Conservation (phyloP, 768 basidiomycete species). For the Omphalotus guepiniiformis region DNA sequence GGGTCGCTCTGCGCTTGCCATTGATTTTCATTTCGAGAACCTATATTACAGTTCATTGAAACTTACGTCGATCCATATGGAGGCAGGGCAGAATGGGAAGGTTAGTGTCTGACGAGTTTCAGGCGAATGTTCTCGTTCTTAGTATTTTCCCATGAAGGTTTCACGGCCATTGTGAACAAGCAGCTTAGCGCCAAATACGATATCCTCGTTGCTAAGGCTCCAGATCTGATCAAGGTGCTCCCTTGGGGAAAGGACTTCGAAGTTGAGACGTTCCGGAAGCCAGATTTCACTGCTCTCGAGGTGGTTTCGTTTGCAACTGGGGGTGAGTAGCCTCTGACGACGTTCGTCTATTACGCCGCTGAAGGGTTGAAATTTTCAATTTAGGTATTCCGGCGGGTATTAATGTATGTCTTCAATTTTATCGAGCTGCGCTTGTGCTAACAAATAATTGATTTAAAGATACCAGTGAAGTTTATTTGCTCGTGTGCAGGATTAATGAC, state of each 20-base stretch:
- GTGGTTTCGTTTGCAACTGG: slow-evolving; percentile 81
- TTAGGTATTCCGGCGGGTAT: slow-evolving; percentile 83
- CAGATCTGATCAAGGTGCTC: slow-evolving; percentile 69
- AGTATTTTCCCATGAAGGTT: slow-evolving; percentile 43
- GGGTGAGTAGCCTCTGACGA: slow-evolving; percentile 49
- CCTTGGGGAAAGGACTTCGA: slow-evolving; percentile 75
- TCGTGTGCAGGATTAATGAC: neutral
- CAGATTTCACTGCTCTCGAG: slow-evolving; percentile 85
- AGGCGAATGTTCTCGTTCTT: slow-evolving; percentile 10
- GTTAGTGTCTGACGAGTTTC: slow-evolving; percentile 26
- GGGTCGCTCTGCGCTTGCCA: slow-evolving; percentile 15
- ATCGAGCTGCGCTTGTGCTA: slow-evolving; percentile 2
- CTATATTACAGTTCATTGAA: slow-evolving; percentile 54
- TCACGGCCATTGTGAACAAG: slow-evolving; percentile 88
- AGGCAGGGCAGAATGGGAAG: slow-evolving; percentile 92
- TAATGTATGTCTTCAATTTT: slow-evolving; percentile 46
- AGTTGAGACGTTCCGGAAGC: slow-evolving; percentile 76
- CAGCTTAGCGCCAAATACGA: slow-evolving; percentile 79
- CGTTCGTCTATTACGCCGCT: no score
- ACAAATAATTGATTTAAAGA: slow-evolving; percentile 33
- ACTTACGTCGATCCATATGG: slow-evolving; percentile 89
- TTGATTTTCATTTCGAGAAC: neutral
- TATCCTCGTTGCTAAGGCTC: slow-evolving; percentile 68
- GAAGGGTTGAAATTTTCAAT: no score
- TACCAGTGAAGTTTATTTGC: slow-evolving; percentile 44